Evolutionary conservation across 1,284 basidiomycete species (phyloP), one percentile per base, ranked within the genome.

Genomic region (Heterobasidion irregulare): DNA sequence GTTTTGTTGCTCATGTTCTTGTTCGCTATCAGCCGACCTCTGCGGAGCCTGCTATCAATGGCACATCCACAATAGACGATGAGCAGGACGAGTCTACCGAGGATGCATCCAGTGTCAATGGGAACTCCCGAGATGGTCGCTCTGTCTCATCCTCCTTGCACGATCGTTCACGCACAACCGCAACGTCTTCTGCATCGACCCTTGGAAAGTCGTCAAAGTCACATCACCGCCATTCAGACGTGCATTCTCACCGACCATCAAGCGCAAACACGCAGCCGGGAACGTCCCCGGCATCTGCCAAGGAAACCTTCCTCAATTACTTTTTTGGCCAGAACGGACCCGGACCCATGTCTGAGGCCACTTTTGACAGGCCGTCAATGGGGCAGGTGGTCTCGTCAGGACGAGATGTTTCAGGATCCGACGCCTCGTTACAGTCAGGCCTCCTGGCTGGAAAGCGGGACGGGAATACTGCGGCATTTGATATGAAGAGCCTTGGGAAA

Each of bases 401-500:
- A 15, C 69, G 84, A 52, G 86, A 89, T 59, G 61, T 84, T 38
- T 80, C 79, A 15, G 79, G 74, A 7, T 66, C 70, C 12, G 83
- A 86, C 56, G 66, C 72, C 10, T 57, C 72, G 32, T 67, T 80
- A 51, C 74, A 76, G 26, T 70, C 77, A 10, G 86, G 86, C 1
- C 66, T 88, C 38, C 76, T 87, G 80, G 78, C 81, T 47, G 79
- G 84, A 35, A 86, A 80, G 70, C 70, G 82, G 55, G 92, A 94
- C 64, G 87, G 84, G 53, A 88, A 78, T 66, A 89, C 81, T 63
- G 90, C 94, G 50, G 94, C 92, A 43, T 98, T 86, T 70, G 95
- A 99, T 70, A 99, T 99, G 97, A 98, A 95, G 80, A 96, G 93
- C 66, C 76, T 99, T 51, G 94, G 95, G 57, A 95, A 90, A 73